phyloP scores from a whole-genome alignment of 257 asterid species.

The Scutellaria baicalensis region DNA sequence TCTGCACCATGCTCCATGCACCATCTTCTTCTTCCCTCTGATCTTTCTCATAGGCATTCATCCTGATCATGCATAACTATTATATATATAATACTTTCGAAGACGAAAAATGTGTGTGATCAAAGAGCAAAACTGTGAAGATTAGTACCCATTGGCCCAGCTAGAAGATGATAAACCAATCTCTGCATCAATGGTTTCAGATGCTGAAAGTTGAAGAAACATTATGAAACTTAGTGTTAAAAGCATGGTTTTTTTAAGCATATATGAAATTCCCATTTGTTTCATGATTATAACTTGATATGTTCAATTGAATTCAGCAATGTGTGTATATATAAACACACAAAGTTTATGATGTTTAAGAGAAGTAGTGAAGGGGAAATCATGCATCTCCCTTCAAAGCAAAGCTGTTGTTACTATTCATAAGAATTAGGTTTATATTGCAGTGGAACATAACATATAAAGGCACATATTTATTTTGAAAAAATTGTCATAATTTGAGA shows the following conservation, averaged over 20 bases:
- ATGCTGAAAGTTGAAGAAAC: constrained; percentile 2
- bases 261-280: constrained; percentile 8
- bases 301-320: neutral
- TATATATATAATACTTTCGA: neutral
- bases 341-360: constrained; percentile 3
- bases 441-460: no score
- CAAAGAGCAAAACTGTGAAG: no score
- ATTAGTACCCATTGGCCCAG: neutral
- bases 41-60: neutral
- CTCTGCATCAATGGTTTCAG: neutral
- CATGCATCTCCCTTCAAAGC: constrained; percentile 30
- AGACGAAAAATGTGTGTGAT: no score
- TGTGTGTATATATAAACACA: neutral
- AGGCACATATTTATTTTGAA: no score
- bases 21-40: neutral
- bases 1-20: constrained; percentile 66
- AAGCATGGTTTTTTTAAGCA: neutral
- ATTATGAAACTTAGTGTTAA: neutral
- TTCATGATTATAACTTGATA: neutral
- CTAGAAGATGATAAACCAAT: neutral
- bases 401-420: neutral
- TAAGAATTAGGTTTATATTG: neutral
- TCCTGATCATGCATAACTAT: neutral
- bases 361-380: constrained; percentile 14
- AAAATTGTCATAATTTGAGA: no score